These are phyloP conservation scores for Phytophthora quininea DNA, from an alignment of 352 stramenopile species.

Conservation along the genomic window DNA sequence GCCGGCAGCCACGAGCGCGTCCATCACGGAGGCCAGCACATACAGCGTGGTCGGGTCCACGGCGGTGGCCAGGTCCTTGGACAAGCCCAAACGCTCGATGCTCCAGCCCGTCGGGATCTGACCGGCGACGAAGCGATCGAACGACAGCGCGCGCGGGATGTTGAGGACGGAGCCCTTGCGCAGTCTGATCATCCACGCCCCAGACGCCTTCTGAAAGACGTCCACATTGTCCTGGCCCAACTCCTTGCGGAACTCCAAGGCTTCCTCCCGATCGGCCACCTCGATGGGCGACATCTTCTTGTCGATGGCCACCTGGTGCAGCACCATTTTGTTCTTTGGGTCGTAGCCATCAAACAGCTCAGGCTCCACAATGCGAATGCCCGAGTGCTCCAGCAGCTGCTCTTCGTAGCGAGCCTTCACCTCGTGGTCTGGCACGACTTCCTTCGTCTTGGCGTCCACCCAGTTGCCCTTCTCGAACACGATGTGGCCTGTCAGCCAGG, in stretches of 20 bases:
- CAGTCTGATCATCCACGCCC: constrained; percentile 84
- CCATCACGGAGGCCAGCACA: constrained; percentile 75
- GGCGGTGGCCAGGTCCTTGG: constrained; percentile 80
- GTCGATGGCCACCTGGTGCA: constrained; percentile 89
- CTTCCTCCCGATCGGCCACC: constrained; percentile 82
- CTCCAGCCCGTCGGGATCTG: constrained; percentile 91
- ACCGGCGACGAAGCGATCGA: constrained; percentile 87
- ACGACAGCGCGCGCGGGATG: constrained; percentile 78
- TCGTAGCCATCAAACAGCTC: constrained; percentile 91
- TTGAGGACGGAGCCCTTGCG: constrained; percentile 81
- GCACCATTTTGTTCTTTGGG: constrained; percentile 85
- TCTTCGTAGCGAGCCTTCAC: constrained; percentile 88
- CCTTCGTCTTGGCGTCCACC: constrained; percentile 84
- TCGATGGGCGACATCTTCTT: constrained; percentile 91
- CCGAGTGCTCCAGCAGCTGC: constrained; percentile 74
- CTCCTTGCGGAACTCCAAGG: constrained; percentile 79
- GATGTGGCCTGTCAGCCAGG: constrained; percentile 87
- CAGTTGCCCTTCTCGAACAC: constrained; percentile 83
- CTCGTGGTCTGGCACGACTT: constrained; percentile 74
- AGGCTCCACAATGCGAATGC: constrained; percentile 87
- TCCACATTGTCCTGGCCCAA: constrained; percentile 86
- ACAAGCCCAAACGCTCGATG: constrained; percentile 76
- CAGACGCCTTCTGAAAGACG: constrained; percentile 70
- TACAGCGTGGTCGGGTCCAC: constrained; percentile 86
- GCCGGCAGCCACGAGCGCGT: constrained; percentile 79